A percentile compares a stretch with the other conserved stretches of the same genome.
These are phyloP conservation scores for Tillandsia fasciculata DNA, from an alignment of 176 grass and related monocot species.

Conservation along the genomic window DNA sequence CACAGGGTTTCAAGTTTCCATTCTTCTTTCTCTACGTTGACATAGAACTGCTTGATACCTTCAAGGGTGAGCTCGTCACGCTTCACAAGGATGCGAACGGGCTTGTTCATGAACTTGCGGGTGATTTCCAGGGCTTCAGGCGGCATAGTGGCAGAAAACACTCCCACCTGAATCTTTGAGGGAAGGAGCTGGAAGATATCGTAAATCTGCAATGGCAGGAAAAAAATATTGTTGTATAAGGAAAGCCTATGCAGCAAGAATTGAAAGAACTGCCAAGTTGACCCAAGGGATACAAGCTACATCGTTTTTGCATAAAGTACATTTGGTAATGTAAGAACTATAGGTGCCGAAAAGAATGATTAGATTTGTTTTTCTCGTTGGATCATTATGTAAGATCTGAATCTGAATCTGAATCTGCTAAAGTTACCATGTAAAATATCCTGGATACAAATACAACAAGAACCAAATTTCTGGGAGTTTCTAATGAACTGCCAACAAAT, in stretches of 20 bases:
- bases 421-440: too few relatives aligned
- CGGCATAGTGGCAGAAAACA: slow-evolving; percentile 90
- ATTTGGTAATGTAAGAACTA: too few relatives aligned
- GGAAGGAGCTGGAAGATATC: slow-evolving; percentile 92
- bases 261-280: too few relatives aligned
- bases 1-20: slow-evolving; percentile 94
- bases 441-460: too few relatives aligned
- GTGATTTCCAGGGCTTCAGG: slow-evolving; percentile 87
- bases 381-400: too few relatives aligned
- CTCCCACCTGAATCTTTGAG: slow-evolving; percentile 73
- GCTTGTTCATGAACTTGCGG: slow-evolving; percentile 92
- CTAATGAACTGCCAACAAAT: too few relatives aligned
- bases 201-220: slow-evolving; percentile 53
- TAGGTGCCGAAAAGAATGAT: too few relatives aligned
- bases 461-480: too few relatives aligned
- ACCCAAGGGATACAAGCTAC: too few relatives aligned
- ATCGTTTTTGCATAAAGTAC: too few relatives aligned
- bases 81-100: slow-evolving; percentile 93
- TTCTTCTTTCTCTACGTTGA: slow-evolving; percentile 86
- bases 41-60: slow-evolving; percentile 94
- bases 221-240: not conserved
- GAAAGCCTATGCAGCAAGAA: not conserved
- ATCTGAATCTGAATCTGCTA: too few relatives aligned
- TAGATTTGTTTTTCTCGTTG: too few relatives aligned
- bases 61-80: slow-evolving; percentile 90